Percentiles rank a stretch among this genome's conserved stretches.
Conservation (phyloP, 73 alveolate genomes). For the Paramecium tetraurelia region DNA sequence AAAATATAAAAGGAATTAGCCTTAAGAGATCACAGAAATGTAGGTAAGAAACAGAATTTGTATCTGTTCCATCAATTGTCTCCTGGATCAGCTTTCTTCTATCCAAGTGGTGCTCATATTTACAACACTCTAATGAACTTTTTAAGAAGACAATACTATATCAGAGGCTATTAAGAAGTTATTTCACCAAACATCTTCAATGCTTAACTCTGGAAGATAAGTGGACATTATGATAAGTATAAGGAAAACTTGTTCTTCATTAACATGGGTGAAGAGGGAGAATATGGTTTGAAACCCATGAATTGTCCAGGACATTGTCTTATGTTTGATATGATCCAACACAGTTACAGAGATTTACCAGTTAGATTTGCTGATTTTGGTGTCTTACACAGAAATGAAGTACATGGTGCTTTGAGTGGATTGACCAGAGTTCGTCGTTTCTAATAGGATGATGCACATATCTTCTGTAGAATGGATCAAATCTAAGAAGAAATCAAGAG, state of each 20-base stretch:
- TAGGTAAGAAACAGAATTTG: constrained; percentile 96
- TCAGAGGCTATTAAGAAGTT: constrained; percentile 98
- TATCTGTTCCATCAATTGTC: constrained; percentile 91
- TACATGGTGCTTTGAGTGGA: constrained; percentile 98
- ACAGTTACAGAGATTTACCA: constrained; percentile 99
- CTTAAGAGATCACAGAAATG: constrained; percentile 99
- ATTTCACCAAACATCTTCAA: constrained; percentile 97
- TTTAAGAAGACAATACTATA: constrained; percentile 92
- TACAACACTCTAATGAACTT: constrained; percentile 95
- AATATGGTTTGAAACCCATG: constrained; percentile 99
- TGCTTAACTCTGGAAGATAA: constrained; percentile 95
- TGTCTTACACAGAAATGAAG: constrained; percentile 99
- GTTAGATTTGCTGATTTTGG: constrained; percentile 99
- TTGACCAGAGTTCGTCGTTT: constrained; percentile 99
- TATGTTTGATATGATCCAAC: constrained; percentile 86
- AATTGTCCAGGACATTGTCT: constrained; percentile 99
- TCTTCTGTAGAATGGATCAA: constrained; percentile 97
- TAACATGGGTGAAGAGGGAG: constrained; percentile 96
- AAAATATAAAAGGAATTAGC: constrained; percentile 96
- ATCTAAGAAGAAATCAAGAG: constrained; percentile 88
- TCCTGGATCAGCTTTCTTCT: constrained; percentile 99
- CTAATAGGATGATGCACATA: constrained; percentile 99
- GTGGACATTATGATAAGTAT: constrained; percentile 99
- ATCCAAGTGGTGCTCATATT: constrained; percentile 92
- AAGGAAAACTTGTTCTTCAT: constrained; percentile 97